Evolutionary conservation across 495 filamentous ascomycete genomes (phyloP).

Genomic region (Penicillium alfredii): DNA sequence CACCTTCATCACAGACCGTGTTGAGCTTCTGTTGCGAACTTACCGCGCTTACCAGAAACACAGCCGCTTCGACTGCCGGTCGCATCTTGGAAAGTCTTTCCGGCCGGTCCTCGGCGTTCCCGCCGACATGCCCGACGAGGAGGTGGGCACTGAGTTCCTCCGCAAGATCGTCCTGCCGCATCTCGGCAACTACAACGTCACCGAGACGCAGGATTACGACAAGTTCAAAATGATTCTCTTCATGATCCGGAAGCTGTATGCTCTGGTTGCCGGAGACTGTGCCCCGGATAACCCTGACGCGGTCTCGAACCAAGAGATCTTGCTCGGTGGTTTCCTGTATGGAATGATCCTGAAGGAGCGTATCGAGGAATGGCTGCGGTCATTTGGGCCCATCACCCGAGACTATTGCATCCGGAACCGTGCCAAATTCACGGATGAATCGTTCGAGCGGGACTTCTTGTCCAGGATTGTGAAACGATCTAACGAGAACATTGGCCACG

Average conservation of each 20-base stretch:
- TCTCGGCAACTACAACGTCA: constrained; percentile 74
- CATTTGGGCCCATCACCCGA: constrained; percentile 51
- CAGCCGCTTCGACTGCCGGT: constrained; percentile 66
- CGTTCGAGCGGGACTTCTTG: constrained; percentile 74
- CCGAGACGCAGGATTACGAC: constrained; percentile 73
- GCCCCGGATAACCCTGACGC: constrained; percentile 92
- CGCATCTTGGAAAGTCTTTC: constrained; percentile 86
- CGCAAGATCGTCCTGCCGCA: constrained; percentile 86
- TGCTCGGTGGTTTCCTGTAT: constrained; percentile 89
- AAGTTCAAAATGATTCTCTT: constrained; percentile 94
- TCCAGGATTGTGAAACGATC: constrained; percentile 67
- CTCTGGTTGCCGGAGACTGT: constrained; percentile 87
- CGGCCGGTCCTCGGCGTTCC: constrained; percentile 74
- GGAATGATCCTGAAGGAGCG: constrained; percentile 93
- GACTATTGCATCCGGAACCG: constrained; percentile 67
- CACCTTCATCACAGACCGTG: constrained; percentile 89
- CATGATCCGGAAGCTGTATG: constrained; percentile 93
- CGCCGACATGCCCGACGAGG: constrained; percentile 74
- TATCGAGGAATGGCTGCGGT: constrained; percentile 77
- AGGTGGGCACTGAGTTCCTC: constrained; percentile 84
- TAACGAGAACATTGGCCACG: constrained; percentile 81
- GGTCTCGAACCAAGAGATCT: constrained; percentile 86
- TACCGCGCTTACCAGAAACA: constrained; percentile 86
- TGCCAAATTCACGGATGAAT: constrained; percentile 58
- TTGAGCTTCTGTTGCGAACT: constrained; percentile 84